These are phyloP conservation scores for Metschnikowia santaceciliae DNA, from an alignment of 805 yeast genomes.

Conservation along the genomic window DNA sequence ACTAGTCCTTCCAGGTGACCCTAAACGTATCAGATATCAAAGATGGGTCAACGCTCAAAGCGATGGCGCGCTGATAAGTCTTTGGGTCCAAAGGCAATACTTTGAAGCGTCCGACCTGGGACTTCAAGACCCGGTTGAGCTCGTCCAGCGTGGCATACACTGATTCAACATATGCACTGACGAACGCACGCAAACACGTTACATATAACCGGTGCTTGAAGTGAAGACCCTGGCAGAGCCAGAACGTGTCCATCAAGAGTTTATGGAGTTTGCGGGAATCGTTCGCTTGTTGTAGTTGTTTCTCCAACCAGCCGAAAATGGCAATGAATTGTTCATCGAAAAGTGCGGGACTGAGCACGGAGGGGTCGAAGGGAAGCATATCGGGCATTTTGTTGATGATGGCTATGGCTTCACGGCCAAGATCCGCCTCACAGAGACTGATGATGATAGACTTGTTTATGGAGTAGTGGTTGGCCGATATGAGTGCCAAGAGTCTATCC, in stretches of 20 bases:
- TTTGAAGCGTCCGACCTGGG: background rate
- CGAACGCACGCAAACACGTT: conserved; percentile 8
- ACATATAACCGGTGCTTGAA: background rate
- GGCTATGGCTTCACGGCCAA: conserved; percentile 24
- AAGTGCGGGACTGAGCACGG: background rate
- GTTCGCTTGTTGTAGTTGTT: background rate
- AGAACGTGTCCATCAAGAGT: conserved; percentile 2
- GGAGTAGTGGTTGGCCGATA: conserved; percentile 23
- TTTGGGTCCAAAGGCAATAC: background rate
- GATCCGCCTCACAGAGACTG: conserved; percentile 25
- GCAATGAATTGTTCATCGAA: conserved; percentile 8
- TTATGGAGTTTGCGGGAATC: background rate
- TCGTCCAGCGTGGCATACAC: conserved; percentile 7
- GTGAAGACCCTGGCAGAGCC: conserved; percentile 2
- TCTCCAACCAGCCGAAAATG: conserved; percentile 7
- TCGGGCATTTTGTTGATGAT: conserved; percentile 20
- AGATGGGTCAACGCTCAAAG: background rate
- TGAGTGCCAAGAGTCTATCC: conserved; percentile 18
- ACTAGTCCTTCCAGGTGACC: background rate
- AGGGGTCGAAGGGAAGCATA: conserved; percentile 7
- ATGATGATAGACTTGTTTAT: conserved; percentile 26
- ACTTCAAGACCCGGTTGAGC: background rate
- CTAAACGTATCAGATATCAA: background rate
- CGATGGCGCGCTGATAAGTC: background rate
- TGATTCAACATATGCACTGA: conserved; percentile 9